Evolutionary conservation across 257 asterid genomes (phyloP).

Genomic region (Pogostemon cablin): DNA sequence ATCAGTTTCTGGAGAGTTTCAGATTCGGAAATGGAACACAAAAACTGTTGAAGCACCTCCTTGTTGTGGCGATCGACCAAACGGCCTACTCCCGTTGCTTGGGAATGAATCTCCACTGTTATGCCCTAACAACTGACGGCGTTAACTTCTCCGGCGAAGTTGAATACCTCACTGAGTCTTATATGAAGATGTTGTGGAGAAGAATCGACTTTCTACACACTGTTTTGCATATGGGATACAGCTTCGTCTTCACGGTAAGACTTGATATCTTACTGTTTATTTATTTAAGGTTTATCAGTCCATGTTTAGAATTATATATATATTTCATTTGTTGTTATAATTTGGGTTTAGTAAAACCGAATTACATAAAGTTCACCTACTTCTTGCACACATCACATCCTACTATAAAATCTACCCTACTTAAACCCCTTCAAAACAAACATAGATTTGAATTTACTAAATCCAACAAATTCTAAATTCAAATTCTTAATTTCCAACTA

Average conservation of each 20-base stretch:
- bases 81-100: conserved; percentile 55
- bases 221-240: conserved; percentile 55
- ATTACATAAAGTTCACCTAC: too few relatives aligned
- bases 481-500: too few relatives aligned
- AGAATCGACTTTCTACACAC: conserved; percentile 51
- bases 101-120: conserved; percentile 44
- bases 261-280: too few relatives aligned
- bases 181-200: conserved; percentile 67
- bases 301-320: too few relatives aligned
- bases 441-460: too few relatives aligned
- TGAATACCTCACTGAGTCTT: conserved; percentile 41
- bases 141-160: conserved; percentile 61
- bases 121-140: conserved; percentile 46
- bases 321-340: too few relatives aligned
- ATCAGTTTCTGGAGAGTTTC: conserved; percentile 64
- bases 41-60: conserved; percentile 44
- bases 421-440: too few relatives aligned
- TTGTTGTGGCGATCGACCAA: conserved; percentile 55
- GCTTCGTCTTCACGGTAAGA: conserved; percentile 64
- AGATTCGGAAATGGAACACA: conserved; percentile 57
- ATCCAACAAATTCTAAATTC: too few relatives aligned
- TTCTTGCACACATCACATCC: too few relatives aligned
- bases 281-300: too few relatives aligned
- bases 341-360: too few relatives aligned
- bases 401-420: too few relatives aligned